phyloP scores from a whole-genome alignment of 768 basidiomycete species.

The Phanerochaete carnosa region DNA sequence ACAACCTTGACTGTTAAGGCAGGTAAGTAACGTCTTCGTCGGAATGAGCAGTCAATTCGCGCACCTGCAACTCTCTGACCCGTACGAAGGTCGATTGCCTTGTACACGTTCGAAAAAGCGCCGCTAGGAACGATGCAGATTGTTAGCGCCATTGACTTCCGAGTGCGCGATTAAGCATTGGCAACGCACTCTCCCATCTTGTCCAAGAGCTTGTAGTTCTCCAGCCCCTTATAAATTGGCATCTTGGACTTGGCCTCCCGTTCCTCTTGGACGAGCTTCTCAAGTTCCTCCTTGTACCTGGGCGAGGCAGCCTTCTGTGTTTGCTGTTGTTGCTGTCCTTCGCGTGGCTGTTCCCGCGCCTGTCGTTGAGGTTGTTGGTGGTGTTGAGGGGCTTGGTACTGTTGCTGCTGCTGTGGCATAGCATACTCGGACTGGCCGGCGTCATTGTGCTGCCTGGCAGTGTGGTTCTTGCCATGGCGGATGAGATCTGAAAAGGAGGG shows the following conservation, averaged over 20 bases:
- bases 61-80: constrained; percentile 81
- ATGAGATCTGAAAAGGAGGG: constrained; percentile 39
- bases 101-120: constrained; percentile 99
- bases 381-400: constrained; percentile 31
- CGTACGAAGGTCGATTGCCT: constrained; percentile 73
- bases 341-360: constrained; percentile 22
- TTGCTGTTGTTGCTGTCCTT: constrained; percentile 28
- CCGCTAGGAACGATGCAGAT: constrained; percentile 48
- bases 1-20: constrained; percentile 78
- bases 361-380: constrained; percentile 18
- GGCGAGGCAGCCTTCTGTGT: constrained; percentile 17
- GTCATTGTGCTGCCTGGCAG: constrained; percentile 18
- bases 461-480: constrained; percentile 49
- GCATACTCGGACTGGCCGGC: constrained; percentile 14
- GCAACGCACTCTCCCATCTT: constrained; percentile 91
- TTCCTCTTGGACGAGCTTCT: constrained; percentile 74
- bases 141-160: constrained; percentile 14
- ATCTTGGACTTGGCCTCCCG: constrained; percentile 69
- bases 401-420: constrained; percentile 18
- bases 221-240: constrained; percentile 85
- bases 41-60: constrained; percentile 11
- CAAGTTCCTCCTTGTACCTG: constrained; percentile 44
- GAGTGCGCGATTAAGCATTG: neutral
- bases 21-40: constrained; percentile 4
- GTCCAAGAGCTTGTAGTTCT: constrained; percentile 69